phyloP scores from a whole-genome alignment of 805 yeast genomes.

The Suhomyces xylopsoci region DNA sequence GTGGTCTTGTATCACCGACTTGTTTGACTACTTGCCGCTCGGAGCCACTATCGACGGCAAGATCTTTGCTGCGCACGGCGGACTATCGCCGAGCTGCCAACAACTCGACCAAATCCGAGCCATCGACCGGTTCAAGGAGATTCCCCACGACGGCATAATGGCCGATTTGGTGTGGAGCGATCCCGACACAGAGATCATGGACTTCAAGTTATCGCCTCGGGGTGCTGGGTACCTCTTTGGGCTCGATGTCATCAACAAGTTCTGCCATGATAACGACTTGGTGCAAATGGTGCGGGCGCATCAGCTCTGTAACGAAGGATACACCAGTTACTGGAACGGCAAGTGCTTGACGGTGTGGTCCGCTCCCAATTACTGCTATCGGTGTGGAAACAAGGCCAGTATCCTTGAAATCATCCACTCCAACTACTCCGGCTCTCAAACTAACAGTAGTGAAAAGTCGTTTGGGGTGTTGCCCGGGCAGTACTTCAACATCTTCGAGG shows the following conservation, averaged over 20 bases:
- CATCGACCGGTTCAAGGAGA: constrained; percentile 87
- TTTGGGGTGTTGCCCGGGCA: constrained; percentile 47
- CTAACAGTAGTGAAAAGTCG: neutral
- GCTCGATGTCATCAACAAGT: constrained; percentile 81
- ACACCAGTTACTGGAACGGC: constrained; percentile 86
- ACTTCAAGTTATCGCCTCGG: constrained; percentile 85
- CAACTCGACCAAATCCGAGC: constrained; percentile 88
- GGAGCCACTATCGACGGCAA: constrained; percentile 88
- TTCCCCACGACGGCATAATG: constrained; percentile 99
- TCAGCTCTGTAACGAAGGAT: constrained; percentile 95
- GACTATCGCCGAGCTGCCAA: constrained; percentile 91
- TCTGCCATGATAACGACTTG: constrained; percentile 72
- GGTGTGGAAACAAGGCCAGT: constrained; percentile 98
- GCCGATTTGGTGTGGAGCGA: constrained; percentile 99
- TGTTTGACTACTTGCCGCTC: constrained; percentile 86
- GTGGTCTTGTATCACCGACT: constrained; percentile 87
- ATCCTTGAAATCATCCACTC: constrained; percentile 73
- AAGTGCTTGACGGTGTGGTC: constrained; percentile 96
- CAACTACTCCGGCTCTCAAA: constrained; percentile 32
- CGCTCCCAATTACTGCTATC: constrained; percentile 95
- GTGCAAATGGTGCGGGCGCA: constrained; percentile 89
- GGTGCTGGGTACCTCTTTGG: constrained; percentile 99
- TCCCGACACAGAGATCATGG: constrained; percentile 79
- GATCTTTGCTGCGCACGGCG: constrained; percentile 95
- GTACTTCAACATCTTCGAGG: constrained; percentile 91